These are phyloP conservation scores for Ceratocystis alfenasii DNA, from an alignment of 2,329 filamentous ascomycete genomes.

Conservation along the genomic window DNA sequence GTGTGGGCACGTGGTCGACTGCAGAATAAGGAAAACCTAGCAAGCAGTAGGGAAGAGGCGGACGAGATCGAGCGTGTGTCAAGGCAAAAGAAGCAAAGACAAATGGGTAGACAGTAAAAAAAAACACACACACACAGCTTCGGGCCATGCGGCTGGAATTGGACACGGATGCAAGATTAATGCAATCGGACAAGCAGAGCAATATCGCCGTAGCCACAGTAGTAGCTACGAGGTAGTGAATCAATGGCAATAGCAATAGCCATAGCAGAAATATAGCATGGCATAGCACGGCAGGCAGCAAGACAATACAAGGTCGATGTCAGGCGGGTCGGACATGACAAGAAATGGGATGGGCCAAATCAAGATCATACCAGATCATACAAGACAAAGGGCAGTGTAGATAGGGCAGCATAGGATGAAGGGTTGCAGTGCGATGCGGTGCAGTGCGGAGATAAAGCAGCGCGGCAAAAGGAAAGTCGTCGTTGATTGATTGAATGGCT, in stretches of 20 bases:
- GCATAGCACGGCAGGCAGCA: background rate
- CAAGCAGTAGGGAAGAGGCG: background rate
- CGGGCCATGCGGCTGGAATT: background rate
- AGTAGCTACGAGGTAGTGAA: background rate
- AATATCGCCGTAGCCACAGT: background rate
- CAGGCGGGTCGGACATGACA: too few relatives aligned
- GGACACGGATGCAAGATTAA: slow-evolving; percentile 7
- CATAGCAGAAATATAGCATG: background rate
- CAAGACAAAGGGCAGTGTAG: too few relatives aligned
- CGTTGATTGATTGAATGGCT: background rate
- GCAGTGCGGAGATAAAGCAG: background rate
- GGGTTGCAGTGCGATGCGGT: background rate
- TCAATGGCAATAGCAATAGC: too few relatives aligned
- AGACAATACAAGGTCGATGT: too few relatives aligned
- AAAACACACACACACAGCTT: background rate
- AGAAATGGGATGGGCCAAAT: too few relatives aligned
- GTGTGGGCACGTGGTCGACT: slow-evolving; percentile 4
- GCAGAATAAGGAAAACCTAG: background rate
- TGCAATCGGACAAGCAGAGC: background rate
- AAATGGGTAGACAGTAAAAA: background rate
- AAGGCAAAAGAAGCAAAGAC: background rate
- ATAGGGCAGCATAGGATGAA: background rate
- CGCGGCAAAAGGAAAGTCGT: background rate
- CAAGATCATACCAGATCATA: too few relatives aligned
- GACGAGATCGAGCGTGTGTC: background rate